Evolutionary conservation across 78 protist genomes (phyloP).

Genomic region (Cavenderia fasciculata): DNA sequence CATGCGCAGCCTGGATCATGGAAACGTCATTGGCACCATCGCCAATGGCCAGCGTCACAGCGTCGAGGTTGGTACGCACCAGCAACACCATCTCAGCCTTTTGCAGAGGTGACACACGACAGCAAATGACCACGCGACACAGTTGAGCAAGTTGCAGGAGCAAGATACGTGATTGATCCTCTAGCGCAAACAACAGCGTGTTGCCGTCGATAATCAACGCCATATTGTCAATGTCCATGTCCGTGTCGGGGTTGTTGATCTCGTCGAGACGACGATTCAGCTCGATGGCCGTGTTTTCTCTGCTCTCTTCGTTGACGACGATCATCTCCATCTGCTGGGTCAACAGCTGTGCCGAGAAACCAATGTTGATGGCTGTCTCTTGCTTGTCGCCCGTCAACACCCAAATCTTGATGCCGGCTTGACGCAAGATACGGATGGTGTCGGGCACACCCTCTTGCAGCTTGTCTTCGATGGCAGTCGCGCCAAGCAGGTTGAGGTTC

Average conservation of each 20-base stretch:
- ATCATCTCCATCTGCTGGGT: conserved; percentile 43
- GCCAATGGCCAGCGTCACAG: conserved; percentile 92
- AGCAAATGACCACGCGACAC: conserved; percentile 90
- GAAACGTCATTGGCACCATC: conserved; percentile 96
- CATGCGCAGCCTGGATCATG: conserved; percentile 97
- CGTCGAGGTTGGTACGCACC: conserved; percentile 28
- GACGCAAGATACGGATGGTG: conserved; percentile 50
- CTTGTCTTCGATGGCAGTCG: conserved; percentile 90
- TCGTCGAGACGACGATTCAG: conserved; percentile 23
- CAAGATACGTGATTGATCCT: neutral
- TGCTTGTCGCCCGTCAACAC: conserved; percentile 97
- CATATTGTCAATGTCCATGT: neutral
- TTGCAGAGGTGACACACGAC: conserved; percentile 94
- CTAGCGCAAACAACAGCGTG: conserved; percentile 65
- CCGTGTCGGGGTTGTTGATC: neutral
- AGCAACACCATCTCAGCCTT: conserved; percentile 86
- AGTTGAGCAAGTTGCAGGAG: conserved; percentile 16
- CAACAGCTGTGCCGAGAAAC: conserved; percentile 85
- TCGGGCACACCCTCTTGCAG: conserved; percentile 90
- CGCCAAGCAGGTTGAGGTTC: conserved; percentile 79
- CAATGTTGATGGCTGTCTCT: conserved; percentile 98
- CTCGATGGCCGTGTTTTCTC: conserved; percentile 42
- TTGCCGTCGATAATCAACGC: conserved; percentile 83
- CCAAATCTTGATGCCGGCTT: conserved; percentile 89
- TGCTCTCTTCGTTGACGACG: conserved; percentile 64